Conservation (phyloP, 2,329 filamentous ascomycete species). For the Trichoderma gracile region DNA sequence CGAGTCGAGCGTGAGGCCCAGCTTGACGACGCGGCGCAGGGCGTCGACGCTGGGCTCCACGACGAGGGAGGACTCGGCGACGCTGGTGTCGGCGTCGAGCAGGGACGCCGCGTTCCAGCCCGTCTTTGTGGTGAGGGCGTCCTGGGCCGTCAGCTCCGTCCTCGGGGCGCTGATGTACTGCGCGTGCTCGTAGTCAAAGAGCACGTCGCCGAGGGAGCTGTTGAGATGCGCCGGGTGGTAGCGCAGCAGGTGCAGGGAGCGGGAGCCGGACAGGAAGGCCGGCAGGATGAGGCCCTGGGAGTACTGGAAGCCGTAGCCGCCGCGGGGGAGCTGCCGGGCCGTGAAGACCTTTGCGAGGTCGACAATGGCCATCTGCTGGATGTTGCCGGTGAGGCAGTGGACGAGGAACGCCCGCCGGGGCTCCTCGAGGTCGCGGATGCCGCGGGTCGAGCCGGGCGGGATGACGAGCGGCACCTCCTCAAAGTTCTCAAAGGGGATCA, state of each 20-base stretch:
- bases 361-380: background rate
- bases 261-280: background rate
- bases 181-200: background rate
- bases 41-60: background rate
- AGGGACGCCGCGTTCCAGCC: too few relatives aligned
- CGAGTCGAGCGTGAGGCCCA: background rate
- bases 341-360: background rate
- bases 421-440: background rate
- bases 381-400: background rate
- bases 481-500: background rate
- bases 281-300: background rate
- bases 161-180: background rate
- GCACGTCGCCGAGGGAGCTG: background rate
- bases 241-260: background rate
- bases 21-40: background rate
- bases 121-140: too few relatives aligned
- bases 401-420: background rate
- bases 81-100: too few relatives aligned
- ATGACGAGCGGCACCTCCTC: background rate
- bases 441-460: background rate
- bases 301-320: background rate
- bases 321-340: background rate
- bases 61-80: background rate
- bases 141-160: too few relatives aligned
- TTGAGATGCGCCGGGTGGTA: background rate